Conservation (phyloP, 495 filamentous ascomycete genomes). For the Thozetella sp. region DNA sequence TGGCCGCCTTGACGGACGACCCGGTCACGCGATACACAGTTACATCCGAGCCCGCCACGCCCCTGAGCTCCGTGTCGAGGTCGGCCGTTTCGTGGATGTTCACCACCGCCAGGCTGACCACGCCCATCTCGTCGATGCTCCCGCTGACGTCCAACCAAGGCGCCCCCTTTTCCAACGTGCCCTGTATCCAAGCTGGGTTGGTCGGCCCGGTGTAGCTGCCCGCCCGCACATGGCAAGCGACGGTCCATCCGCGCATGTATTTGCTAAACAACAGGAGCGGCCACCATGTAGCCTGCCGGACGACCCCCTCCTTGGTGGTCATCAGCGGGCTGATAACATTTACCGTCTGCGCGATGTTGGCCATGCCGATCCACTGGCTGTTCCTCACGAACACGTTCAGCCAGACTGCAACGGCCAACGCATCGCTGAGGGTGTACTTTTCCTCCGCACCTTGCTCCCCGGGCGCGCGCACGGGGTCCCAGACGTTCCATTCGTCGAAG, state of each 20-base stretch:
- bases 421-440: constrained; percentile 74
- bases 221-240: constrained; percentile 61
- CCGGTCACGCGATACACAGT: constrained; percentile 64
- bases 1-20: constrained; percentile 51
- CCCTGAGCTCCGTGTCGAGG: constrained; percentile 58
- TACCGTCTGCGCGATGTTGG: constrained; percentile 78
- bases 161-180: constrained; percentile 57
- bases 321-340: constrained; percentile 80
- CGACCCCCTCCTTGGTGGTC: constrained; percentile 63
- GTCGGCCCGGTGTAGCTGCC: constrained; percentile 65
- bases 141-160: constrained; percentile 76
- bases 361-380: constrained; percentile 72
- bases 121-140: constrained; percentile 60
- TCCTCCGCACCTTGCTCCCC: constrained; percentile 71
- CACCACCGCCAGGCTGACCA: constrained; percentile 65
- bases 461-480: constrained; percentile 74
- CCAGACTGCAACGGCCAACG: constrained; percentile 72
- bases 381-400: constrained; percentile 82
- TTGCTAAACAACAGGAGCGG: constrained; percentile 70
- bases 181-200: constrained; percentile 64
- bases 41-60: constrained; percentile 45
- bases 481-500: constrained; percentile 88
- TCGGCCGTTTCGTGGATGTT: constrained; percentile 64
- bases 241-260: constrained; percentile 73
- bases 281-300: constrained; percentile 80